These are phyloP conservation scores for Catharanthus roseus DNA, from an alignment of 257 asterid genomes.

Conservation along the genomic window DNA sequence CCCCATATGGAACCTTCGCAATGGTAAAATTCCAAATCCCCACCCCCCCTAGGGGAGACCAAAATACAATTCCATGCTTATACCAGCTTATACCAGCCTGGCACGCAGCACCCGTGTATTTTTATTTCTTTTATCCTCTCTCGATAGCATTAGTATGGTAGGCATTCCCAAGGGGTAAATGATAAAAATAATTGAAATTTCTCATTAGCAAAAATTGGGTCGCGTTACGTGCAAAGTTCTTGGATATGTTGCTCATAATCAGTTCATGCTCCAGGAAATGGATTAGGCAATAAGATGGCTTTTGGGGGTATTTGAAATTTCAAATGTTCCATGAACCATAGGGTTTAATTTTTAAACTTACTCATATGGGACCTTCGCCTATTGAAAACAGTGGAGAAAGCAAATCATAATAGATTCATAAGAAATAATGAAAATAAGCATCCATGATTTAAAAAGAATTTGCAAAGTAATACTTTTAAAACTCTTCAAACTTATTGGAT, in stretches of 20 bases:
- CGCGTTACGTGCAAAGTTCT: background rate
- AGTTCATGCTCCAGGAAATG: background rate
- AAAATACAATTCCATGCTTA: too few species aligned
- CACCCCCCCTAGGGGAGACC: too few species aligned
- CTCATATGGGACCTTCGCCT: background rate
- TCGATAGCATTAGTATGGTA: background rate
- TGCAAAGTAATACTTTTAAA: background rate
- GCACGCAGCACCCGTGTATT: too few species aligned
- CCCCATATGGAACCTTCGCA: too few species aligned
- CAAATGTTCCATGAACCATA: background rate
- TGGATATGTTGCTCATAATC: background rate
- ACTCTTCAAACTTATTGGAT: background rate
- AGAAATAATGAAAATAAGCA: background rate
- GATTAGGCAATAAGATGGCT: background rate
- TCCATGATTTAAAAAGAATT: background rate
- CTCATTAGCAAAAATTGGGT: background rate
- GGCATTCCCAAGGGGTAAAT: background rate
- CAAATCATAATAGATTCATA: background rate
- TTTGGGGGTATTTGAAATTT: background rate
- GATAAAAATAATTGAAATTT: background rate
- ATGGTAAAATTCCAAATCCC: background rate
- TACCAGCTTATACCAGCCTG: background rate
- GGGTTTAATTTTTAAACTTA: background rate
- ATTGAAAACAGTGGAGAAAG: background rate
- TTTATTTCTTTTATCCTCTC: background rate